Conservation (phyloP, 129 eudicot species). For the Artemisia tridentata region DNA sequence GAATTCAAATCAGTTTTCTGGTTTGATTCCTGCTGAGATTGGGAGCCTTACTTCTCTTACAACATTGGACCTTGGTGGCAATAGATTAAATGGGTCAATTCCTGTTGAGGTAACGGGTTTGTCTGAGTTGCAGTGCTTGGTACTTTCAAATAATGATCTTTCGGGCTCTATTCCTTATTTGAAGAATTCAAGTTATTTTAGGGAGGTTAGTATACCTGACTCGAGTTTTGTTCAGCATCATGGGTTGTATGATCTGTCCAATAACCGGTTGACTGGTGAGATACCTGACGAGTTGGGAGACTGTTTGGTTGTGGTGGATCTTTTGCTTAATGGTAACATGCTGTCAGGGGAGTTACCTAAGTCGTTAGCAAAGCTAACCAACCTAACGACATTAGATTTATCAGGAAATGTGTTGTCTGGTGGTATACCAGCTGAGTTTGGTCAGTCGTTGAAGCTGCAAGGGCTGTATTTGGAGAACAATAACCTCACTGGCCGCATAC, state of each 20-base stretch:
- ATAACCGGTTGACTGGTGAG: constrained; percentile 54
- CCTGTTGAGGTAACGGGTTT: constrained; percentile 49
- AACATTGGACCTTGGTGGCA: constrained; percentile 66
- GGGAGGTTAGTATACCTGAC: constrained; percentile 56
- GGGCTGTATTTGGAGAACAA: constrained; percentile 64
- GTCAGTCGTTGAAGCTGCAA: constrained; percentile 42
- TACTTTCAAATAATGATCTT: constrained; percentile 61
- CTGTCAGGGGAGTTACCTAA: constrained; percentile 59
- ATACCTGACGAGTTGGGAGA: constrained; percentile 62
- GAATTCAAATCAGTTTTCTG: constrained; percentile 53
- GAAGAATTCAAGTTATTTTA: constrained; percentile 46
- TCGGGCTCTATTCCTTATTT: constrained; percentile 60
- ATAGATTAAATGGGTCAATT: constrained; percentile 53
- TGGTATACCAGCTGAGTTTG: constrained; percentile 45
- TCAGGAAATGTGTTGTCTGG: constrained; percentile 56
- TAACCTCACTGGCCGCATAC: constrained; percentile 56
- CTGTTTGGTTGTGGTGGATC: constrained; percentile 61
- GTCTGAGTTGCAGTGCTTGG: constrained; percentile 60
- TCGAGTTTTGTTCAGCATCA: constrained; percentile 75
- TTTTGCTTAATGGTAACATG: constrained; percentile 53
- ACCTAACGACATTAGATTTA: constrained; percentile 59
- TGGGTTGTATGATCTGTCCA: constrained; percentile 69
- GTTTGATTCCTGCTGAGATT: constrained; percentile 52
- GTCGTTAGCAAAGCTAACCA: constrained; percentile 43
- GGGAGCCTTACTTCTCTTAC: constrained; percentile 53